Percentiles rank a stretch among this genome's conserved stretches.
Evolutionary conservation across 2,329 filamentous ascomycete genomes (phyloP).

Genomic region (Ploettnerulaceae sp.): DNA sequence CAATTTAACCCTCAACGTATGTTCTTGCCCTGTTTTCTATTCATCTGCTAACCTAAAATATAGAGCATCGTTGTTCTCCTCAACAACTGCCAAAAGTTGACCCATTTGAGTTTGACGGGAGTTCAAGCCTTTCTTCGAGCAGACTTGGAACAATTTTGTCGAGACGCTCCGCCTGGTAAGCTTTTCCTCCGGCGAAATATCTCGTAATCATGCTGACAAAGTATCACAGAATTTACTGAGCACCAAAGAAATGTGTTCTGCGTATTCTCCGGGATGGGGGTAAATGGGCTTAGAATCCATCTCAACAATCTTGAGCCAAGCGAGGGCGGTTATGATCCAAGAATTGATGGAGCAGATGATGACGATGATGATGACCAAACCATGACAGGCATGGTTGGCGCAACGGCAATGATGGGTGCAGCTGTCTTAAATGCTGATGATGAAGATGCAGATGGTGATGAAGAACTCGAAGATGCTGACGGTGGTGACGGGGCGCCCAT

Average conservation of each 20-base stretch:
- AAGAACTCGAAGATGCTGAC: slow-evolving; percentile 10
- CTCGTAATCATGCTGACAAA: slow-evolving; percentile 9
- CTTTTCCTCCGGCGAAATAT: not conserved
- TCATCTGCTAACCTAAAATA: slow-evolving; percentile 32
- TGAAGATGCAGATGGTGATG: slow-evolving; percentile 23
- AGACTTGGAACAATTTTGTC: slow-evolving; percentile 80
- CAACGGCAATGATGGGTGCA: slow-evolving; percentile 21
- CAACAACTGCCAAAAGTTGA: slow-evolving; percentile 86
- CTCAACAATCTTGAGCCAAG: slow-evolving; percentile 56
- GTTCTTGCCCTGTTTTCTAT: slow-evolving; percentile 26
- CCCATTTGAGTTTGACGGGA: slow-evolving; percentile 89
- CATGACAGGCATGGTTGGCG: slow-evolving; percentile 34
- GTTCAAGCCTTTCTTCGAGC: slow-evolving; percentile 85
- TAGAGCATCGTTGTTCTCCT: slow-evolving; percentile 87
- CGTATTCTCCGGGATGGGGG: slow-evolving; percentile 88
- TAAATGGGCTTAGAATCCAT: slow-evolving; percentile 70
- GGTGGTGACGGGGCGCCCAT: too few relatives aligned
- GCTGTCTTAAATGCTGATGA: slow-evolving; percentile 19
- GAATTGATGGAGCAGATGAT: slow-evolving; percentile 71
- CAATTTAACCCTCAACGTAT: slow-evolving; percentile 73
- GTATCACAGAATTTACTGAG: slow-evolving; percentile 75
- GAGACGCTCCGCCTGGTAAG: slow-evolving; percentile 71
- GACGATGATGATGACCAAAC: slow-evolving; percentile 70
- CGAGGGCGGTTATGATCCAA: slow-evolving; percentile 48
- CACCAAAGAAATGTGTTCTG: slow-evolving; percentile 96